A percentile compares a stretch with the other conserved stretches of the same genome.
These are phyloP conservation scores for Urostyla sp. DNA, from an alignment of 73 alveolate genomes.

Conservation along the genomic window DNA sequence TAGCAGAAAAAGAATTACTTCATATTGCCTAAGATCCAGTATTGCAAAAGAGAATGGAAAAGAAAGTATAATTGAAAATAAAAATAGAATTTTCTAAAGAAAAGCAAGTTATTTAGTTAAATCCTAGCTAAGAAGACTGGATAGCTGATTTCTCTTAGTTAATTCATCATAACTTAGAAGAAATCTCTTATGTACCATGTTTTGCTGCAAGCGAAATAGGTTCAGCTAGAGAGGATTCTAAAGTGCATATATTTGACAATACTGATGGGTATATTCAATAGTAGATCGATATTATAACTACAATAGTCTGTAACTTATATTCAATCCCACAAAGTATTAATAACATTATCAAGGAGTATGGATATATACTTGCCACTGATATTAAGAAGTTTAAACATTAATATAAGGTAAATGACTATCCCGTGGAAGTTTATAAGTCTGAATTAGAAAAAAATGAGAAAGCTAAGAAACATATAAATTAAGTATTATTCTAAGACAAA, in stretches of 20 bases:
- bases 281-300: neutral
- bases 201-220: constrained; percentile 69
- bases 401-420: constrained; percentile 66
- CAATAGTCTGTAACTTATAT: constrained; percentile 24
- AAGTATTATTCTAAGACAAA: constrained; percentile 5
- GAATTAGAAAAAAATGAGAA: constrained; percentile 36
- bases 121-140: constrained; percentile 54
- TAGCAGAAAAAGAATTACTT: neutral
- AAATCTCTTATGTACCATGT: constrained; percentile 66
- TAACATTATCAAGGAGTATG: constrained; percentile 17
- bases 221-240: constrained; percentile 53
- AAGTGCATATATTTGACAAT: constrained; percentile 55
- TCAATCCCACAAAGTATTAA: constrained; percentile 42
- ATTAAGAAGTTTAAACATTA: constrained; percentile 63
- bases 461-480: constrained; percentile 45
- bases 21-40: constrained; percentile 44
- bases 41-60: constrained; percentile 22
- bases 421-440: constrained; percentile 47
- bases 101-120: neutral
- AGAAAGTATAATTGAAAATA: neutral
- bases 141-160: constrained; percentile 17
- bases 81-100: constrained; percentile 19
- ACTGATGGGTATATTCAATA: constrained; percentile 41
- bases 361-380: constrained; percentile 50
- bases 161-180: constrained; percentile 25